Evolutionary conservation across 495 filamentous ascomycete species (phyloP), one percentile per base, ranked within the genome.

Genomic region (Parathielavia appendiculata): DNA sequence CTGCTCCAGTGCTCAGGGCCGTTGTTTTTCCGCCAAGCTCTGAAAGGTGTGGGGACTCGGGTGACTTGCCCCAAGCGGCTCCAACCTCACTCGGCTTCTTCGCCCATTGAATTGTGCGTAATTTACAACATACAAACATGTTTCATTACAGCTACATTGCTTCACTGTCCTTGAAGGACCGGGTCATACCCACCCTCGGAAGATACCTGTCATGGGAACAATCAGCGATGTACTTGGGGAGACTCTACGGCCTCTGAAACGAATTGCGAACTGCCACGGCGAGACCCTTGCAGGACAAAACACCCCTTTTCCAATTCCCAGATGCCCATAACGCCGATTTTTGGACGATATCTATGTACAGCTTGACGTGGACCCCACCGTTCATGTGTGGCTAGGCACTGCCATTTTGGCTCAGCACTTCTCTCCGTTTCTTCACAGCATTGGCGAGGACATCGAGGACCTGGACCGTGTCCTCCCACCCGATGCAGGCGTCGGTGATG

Each of bases 401-500:
- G 50, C 63, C 64, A 22, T 71, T 69, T 14, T 58, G 50, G 56
- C 55, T 20, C 11, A 74, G 63, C 2, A 76, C 59, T 61, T 84
- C 76, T 61, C 86, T 76, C 57, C 89, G 71, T 66, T 81, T 76
- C 66, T 84, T 83, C n/a, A 95, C 90, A 9, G 91, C 88, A 56
- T 85, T 79, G 11, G 93, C 95, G 41, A 99, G 79, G 39, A 77
- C 73, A 63, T 88, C 88, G 13, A 99, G 80, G 14, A 91, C 86
- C 4, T 71, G 72, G 63, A 92, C 85, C n/a, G 93, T 99, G 63
- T 93, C 90, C 62, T 95, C 87, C 90, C 90, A 96, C 69, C 83
- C 77, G 66, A 99, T 97, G 71, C 95, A 99, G 40, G 95, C 93
- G 75, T 99, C 95, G 4, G 95, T 99, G 70, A 99, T 97, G 64